These are phyloP conservation scores for Achaetomium macrosporum DNA, from an alignment of 2,329 filamentous ascomycete genomes.

Conservation along the genomic window DNA sequence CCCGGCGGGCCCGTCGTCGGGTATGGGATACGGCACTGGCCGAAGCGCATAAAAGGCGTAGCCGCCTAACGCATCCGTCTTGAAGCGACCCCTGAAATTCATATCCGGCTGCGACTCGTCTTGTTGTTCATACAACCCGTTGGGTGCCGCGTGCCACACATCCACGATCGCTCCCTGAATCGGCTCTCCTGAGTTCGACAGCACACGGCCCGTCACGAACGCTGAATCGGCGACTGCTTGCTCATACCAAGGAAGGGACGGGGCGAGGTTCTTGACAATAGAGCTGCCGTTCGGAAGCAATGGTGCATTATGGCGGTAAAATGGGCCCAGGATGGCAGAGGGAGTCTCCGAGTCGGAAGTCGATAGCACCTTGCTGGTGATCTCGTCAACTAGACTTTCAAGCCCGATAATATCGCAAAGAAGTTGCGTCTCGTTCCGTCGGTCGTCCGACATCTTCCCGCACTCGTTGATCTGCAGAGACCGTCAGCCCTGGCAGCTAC, in stretches of 20 bases:
- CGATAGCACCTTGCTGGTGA: constrained; percentile 52
- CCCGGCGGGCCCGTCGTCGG: constrained; percentile 33
- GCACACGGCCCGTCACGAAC: constrained; percentile 52
- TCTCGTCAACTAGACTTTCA: constrained; percentile 59
- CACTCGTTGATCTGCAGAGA: constrained; percentile 51
- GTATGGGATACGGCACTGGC: constrained; percentile 49
- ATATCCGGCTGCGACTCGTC: constrained; percentile 57
- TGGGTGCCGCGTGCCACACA: constrained; percentile 60
- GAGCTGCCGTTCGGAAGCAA: constrained; percentile 51
- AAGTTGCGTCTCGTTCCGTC: constrained; percentile 62
- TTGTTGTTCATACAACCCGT: constrained; percentile 34
- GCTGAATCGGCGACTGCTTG: constrained; percentile 41
- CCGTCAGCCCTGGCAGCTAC: constrained; percentile 2
- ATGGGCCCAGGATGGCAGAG: constrained; percentile 63
- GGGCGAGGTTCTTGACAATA: constrained; percentile 38
- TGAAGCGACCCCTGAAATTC: constrained; percentile 69
- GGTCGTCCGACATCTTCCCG: constrained; percentile 56
- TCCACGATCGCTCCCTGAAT: constrained; percentile 52
- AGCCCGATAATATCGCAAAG: constrained; percentile 63
- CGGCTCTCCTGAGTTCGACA: constrained; percentile 44
- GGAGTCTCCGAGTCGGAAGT: constrained; percentile 38
- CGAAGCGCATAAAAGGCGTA: constrained; percentile 58
- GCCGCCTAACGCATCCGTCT: constrained; percentile 57
- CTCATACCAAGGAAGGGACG: constrained; percentile 26
- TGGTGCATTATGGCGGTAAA: constrained; percentile 61